phyloP scores from a whole-genome alignment of 2,329 filamentous ascomycete genomes.

The Scortechinia acanthostroma region DNA sequence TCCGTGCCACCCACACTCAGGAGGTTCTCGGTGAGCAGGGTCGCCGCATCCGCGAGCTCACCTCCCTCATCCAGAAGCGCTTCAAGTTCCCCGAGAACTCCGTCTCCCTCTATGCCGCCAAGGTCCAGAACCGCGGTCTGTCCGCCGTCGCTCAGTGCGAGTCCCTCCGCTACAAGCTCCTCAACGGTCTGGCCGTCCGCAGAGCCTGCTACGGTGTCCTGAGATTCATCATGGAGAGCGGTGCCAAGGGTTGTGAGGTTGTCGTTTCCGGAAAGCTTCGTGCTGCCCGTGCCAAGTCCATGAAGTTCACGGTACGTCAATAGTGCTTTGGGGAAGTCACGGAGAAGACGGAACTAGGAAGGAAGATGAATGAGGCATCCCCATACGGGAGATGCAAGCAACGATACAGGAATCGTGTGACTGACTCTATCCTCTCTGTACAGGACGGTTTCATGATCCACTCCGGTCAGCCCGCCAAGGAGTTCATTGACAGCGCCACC shows the following conservation, averaged over 20 bases:
- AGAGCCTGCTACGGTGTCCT: slow-evolving; percentile 99
- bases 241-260: slow-evolving; percentile 99
- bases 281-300: slow-evolving; percentile 97
- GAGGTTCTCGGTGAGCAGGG: slow-evolving; percentile 99
- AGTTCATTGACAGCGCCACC: slow-evolving; percentile 98
- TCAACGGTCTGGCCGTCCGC: slow-evolving; percentile 97
- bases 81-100: slow-evolving; percentile 99
- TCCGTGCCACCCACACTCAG: slow-evolving; percentile 99
- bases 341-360: too few relatives aligned
- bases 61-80: slow-evolving; percentile 99
- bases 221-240: slow-evolving; percentile 99
- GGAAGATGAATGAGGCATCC: too few relatives aligned
- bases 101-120: slow-evolving; percentile 98
- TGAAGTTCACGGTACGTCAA: slow-evolving; percentile 89
- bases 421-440: too few relatives aligned
- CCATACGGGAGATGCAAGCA: too few relatives aligned
- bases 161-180: slow-evolving; percentile 99
- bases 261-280: slow-evolving; percentile 98
- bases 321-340: too few relatives aligned
- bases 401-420: too few relatives aligned
- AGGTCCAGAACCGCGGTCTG: slow-evolving; percentile 99
- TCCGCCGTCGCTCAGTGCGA: slow-evolving; percentile 99
- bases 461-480: slow-evolving; percentile 98
- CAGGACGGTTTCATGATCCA: slow-evolving; percentile 98
- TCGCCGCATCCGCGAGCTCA: slow-evolving; percentile 99